phyloP scores from a whole-genome alignment of 768 basidiomycete species.

The Pulveroboletus sp. region DNA sequence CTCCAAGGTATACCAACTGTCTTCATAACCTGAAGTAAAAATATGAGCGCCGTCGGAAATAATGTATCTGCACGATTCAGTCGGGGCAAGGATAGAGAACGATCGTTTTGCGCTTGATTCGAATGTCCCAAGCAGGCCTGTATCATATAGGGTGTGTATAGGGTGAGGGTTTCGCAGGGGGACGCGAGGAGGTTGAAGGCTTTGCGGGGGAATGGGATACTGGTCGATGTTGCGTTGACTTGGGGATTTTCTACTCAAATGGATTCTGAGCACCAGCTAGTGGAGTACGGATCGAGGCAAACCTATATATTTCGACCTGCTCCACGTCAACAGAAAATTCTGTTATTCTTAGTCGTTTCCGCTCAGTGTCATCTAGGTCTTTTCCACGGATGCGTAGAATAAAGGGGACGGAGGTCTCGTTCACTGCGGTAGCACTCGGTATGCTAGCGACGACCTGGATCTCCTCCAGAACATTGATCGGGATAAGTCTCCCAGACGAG shows the following conservation, averaged over 20 bases:
- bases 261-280: constrained; percentile 7
- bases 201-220: constrained; percentile 53
- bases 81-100: constrained; percentile 47
- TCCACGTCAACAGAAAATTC: constrained; percentile 53
- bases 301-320: constrained; percentile 70
- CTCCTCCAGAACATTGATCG: constrained; percentile 51
- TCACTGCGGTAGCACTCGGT: constrained; percentile 48
- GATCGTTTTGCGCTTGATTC: constrained; percentile 28
- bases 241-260: constrained; percentile 36
- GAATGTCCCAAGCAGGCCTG: constrained; percentile 35
- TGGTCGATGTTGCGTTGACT: constrained; percentile 38
- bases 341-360: constrained; percentile 52
- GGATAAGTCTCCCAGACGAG: constrained; percentile 34
- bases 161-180: constrained; percentile 56
- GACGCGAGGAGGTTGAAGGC: constrained; percentile 58
- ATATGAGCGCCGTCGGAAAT: constrained; percentile 48
- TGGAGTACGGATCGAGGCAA: constrained; percentile 16
- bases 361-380: constrained; percentile 43
- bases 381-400: constrained; percentile 57
- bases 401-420: constrained; percentile 48
- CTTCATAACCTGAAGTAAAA: constrained; percentile 34
- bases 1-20: constrained; percentile 27
- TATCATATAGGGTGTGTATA: constrained; percentile 40
- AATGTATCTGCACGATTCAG: constrained; percentile 42
- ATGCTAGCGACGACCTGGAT: constrained; percentile 62